These are phyloP conservation scores for Fusarium hostae DNA, from an alignment of 2,329 filamentous ascomycete species.

Conservation along the genomic window DNA sequence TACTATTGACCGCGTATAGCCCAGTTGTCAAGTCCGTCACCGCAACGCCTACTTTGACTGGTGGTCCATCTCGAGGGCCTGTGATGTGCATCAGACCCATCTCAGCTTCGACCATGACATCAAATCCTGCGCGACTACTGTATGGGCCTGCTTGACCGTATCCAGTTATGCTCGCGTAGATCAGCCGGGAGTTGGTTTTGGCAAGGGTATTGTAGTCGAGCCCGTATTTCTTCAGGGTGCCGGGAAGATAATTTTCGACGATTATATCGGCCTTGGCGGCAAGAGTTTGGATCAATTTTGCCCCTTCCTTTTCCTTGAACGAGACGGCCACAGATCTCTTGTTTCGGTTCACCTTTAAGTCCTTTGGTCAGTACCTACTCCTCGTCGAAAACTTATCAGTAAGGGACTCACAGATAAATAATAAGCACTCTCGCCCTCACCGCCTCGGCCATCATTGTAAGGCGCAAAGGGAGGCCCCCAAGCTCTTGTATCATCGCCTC, in stretches of 20 bases:
- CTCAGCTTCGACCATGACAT: constrained; percentile 99
- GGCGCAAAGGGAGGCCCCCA: constrained; percentile 94
- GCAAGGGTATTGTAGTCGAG: constrained; percentile 85
- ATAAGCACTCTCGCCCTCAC: constrained; percentile 85
- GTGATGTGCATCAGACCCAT: constrained; percentile 99
- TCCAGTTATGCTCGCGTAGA: constrained; percentile 95
- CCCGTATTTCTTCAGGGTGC: constrained; percentile 88
- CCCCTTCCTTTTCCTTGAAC: constrained; percentile 85
- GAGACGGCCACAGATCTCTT: constrained; percentile 93
- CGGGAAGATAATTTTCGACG: constrained; percentile 96
- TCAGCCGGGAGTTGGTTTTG: constrained; percentile 82
- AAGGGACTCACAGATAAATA: constrained; percentile 68
- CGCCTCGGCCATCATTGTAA: constrained; percentile 72
- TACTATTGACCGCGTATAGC: constrained; percentile 90
- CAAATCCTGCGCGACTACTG: constrained; percentile 86
- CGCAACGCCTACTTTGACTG: constrained; percentile 95
- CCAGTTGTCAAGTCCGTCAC: constrained; percentile 96
- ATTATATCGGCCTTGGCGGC: constrained; percentile 86
- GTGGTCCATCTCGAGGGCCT: constrained; percentile 83
- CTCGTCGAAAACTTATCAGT: no score
- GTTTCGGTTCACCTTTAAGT: constrained; percentile 86
- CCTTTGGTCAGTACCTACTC: background rate
- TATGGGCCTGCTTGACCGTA: constrained; percentile 96
- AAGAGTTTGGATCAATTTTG: constrained; percentile 85
- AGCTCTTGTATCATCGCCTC: constrained; percentile 91